phyloP scores from a whole-genome alignment of 805 yeast genomes.

The Kregervanrija delftensis region DNA sequence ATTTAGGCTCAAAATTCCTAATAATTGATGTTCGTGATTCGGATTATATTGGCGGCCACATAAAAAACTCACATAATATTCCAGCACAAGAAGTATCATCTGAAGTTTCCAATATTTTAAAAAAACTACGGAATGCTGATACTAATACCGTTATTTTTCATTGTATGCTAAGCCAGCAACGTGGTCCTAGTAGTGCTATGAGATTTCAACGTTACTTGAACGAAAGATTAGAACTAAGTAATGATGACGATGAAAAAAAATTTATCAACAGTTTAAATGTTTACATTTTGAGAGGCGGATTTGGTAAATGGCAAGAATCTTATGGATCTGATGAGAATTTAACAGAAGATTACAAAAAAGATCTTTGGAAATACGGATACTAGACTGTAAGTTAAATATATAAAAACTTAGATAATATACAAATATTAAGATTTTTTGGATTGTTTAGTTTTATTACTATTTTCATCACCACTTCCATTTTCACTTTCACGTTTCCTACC shows the following conservation, averaged over 20 bases:
- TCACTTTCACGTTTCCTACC: neutral
- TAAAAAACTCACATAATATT: conserved; percentile 45
- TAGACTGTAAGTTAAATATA: conserved; percentile 3
- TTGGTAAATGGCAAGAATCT: conserved; percentile 69
- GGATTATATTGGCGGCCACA: conserved; percentile 76
- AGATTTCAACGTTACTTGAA: conserved; percentile 44
- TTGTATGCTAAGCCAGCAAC: conserved; percentile 83
- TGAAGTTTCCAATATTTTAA: conserved; percentile 31
- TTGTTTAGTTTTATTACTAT: neutral
- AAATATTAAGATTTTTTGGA: neutral
- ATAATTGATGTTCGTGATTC: conserved; percentile 83
- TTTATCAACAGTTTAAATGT: conserved; percentile 36
- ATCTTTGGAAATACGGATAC: conserved; percentile 27
- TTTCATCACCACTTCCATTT: neutral
- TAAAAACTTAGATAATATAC: too few species aligned
- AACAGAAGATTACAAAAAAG: conserved; percentile 54
- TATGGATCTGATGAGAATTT: conserved; percentile 63
- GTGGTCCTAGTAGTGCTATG: conserved; percentile 86
- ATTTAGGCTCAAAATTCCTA: conserved; percentile 35
- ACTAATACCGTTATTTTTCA: conserved; percentile 68
- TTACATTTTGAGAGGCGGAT: conserved; percentile 79
- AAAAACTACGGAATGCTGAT: conserved; percentile 23
- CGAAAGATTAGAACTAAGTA: conserved; percentile 20
- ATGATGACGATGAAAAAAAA: conserved; percentile 17
- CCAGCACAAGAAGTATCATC: conserved; percentile 43